phyloP scores from a whole-genome alignment of 345 rosid species.

The Ceriops zippeliana region DNA sequence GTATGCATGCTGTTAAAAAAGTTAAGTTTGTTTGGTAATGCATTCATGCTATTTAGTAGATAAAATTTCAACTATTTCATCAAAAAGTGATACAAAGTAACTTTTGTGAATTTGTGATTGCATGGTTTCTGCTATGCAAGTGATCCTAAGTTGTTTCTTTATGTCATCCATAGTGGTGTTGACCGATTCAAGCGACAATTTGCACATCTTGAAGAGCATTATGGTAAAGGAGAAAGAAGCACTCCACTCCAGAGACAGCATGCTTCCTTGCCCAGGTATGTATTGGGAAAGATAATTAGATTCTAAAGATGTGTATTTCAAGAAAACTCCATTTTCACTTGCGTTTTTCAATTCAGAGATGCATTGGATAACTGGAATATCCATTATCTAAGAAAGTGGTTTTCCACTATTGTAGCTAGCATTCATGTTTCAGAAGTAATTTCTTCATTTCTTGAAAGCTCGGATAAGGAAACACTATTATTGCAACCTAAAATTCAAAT shows the following conservation, averaged over 20 bases:
- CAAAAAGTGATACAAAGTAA: background rate
- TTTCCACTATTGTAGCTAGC: too few relatives aligned
- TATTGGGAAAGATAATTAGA: background rate
- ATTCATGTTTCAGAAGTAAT: too few relatives aligned
- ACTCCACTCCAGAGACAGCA: conserved; percentile 84
- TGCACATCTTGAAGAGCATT: conserved; percentile 91
- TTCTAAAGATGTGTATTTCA: background rate
- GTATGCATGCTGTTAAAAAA: too few relatives aligned
- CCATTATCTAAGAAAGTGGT: too few relatives aligned
- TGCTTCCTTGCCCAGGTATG: conserved; percentile 93
- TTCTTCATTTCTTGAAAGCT: too few relatives aligned
- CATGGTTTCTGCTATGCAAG: background rate
- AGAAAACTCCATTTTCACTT: background rate
- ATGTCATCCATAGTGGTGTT: conserved; percentile 61
- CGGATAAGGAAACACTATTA: too few relatives aligned
- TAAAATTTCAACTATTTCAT: too few relatives aligned
- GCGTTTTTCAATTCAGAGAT: background rate
- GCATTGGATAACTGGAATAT: too few relatives aligned
- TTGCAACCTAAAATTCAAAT: too few relatives aligned
- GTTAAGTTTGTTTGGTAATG: too few relatives aligned
- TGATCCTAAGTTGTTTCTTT: background rate
- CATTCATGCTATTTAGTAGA: too few relatives aligned
- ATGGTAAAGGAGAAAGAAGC: conserved; percentile 75
- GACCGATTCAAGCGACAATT: conserved; percentile 98
- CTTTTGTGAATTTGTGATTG: background rate